phyloP scores from a whole-genome alignment of 2,329 filamentous ascomycete genomes.

The Pseudonectria foliicola region DNA sequence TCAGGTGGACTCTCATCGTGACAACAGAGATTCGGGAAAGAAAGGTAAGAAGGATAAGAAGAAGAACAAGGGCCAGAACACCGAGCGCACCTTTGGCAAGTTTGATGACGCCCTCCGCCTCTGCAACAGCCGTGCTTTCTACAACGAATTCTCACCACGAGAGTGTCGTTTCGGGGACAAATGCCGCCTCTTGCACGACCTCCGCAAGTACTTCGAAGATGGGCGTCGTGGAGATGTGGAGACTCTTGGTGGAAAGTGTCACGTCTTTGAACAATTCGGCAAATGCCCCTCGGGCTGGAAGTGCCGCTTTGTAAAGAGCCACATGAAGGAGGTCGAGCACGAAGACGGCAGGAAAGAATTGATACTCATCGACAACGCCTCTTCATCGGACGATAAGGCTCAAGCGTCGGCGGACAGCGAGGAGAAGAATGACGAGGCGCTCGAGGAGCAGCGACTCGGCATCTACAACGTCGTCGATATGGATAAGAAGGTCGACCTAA shows the following conservation, averaged over 20 bases:
- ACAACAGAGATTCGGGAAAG: constrained; percentile 44
- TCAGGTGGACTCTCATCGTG: constrained; percentile 40
- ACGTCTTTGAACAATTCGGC: constrained; percentile 69
- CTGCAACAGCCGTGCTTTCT: constrained; percentile 65
- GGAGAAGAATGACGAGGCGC: constrained; percentile 34
- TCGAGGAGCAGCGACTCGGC: constrained; percentile 51
- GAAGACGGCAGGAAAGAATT: constrained; percentile 80
- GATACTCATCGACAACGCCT: constrained; percentile 50
- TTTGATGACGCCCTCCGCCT: constrained; percentile 72
- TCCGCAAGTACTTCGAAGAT: constrained; percentile 76
- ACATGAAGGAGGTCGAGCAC: constrained; percentile 71
- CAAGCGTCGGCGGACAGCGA: constrained; percentile 3
- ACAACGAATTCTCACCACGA: constrained; percentile 73
- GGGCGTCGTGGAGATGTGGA: constrained; percentile 74
- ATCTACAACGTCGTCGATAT: constrained; percentile 69
- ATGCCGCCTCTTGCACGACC: constrained; percentile 76
- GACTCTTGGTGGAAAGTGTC: constrained; percentile 72
- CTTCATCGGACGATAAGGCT: constrained; percentile 1
- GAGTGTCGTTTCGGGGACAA: constrained; percentile 71
- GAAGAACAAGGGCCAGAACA: constrained; percentile 65
- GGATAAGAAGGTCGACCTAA: constrained; percentile 65
- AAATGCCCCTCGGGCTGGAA: constrained; percentile 85
- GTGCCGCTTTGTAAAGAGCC: constrained; percentile 82
- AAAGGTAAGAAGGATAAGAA: constrained; percentile 36
- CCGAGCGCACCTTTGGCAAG: constrained; percentile 69